A percentile compares a stretch with the other conserved stretches of the same genome.
These are phyloP conservation scores for Murraya koenigii DNA, from an alignment of 345 rosid genomes.

Conservation along the genomic window DNA sequence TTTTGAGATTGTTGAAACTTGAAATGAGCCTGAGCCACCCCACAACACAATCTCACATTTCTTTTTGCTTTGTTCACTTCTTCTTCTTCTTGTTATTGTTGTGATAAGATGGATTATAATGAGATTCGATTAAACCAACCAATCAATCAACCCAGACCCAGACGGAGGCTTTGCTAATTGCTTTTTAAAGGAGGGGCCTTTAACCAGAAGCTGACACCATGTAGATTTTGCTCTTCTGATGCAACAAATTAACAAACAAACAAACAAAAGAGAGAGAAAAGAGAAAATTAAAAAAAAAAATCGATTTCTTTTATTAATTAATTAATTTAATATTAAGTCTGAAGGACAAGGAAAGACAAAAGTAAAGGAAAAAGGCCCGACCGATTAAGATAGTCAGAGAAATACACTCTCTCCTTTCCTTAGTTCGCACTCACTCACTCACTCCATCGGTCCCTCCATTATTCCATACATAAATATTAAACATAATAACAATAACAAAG, in stretches of 20 bases:
- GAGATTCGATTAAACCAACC: not conserved
- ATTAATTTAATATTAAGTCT: slow-evolving; percentile 8
- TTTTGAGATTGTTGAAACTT: too few species aligned
- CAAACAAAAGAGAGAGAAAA: slow-evolving; percentile 7
- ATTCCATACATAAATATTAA: too few species aligned
- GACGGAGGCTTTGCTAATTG: not conserved
- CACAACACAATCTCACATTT: not conserved
- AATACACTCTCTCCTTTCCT: not conserved
- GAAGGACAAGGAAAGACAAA: slow-evolving; percentile 29
- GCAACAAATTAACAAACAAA: slow-evolving; percentile 4
- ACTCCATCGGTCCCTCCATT: not conserved
- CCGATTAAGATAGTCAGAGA: slow-evolving; percentile 21
- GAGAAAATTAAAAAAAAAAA: not conserved
- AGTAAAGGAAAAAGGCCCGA: slow-evolving; percentile 33
- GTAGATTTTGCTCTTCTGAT: slow-evolving; percentile 34
- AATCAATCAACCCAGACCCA: not conserved
- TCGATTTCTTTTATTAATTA: not conserved
- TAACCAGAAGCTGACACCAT: slow-evolving; percentile 48
- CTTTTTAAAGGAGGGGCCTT: slow-evolving; percentile 7
- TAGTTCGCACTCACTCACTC: not conserved
- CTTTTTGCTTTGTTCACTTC: not conserved
- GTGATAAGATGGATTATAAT: slow-evolving; percentile 1
- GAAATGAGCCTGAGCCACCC: too few species aligned
- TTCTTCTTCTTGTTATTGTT: not conserved
- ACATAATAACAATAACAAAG: too few species aligned